Evolutionary conservation across 495 filamentous ascomycete genomes (phyloP), one percentile per base, ranked within the genome.

Genomic region (Articulospora tetracladia): DNA sequence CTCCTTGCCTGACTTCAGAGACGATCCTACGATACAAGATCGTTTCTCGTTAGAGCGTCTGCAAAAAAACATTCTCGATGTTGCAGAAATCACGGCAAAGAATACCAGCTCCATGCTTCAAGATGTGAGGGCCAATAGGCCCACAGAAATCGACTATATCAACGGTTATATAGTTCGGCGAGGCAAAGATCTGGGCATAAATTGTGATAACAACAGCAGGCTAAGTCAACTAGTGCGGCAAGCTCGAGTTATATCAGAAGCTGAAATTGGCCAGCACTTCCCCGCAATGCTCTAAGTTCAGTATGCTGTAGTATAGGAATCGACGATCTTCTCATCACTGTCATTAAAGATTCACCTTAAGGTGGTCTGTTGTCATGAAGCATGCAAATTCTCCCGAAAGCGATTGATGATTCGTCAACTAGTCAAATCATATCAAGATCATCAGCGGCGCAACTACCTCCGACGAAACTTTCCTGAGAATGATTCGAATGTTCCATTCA

Each of bases 61-160:
- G 32, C 81, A 84, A 57, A 76, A 75, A 20, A 68, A 82, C 53
- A 80, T 84, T 1, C 74, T 84, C 22, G 63, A 74, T 23, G 77
- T 90, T 7, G 85, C 82, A 7, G 70, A 76, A n/a, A 79, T 77
- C 61, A 93, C 88, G 1, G 75, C 72, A 1, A 72, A 78, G 34
- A 93, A 96, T 68, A 79, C 78, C 36, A 92, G 87, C 66, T 86
- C 84, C 2, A 96, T 96, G 92, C 69, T 90, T 23, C 88, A 92
- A 67, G 92, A 96, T 71, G 78, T 93, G 20, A 69, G 74, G 30
- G 71, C 71, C 1, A 78, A 85, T 2, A 81, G 78, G 67, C 64
- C 71, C 53, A 95, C 91, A 1, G 92, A 96, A 70, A 84, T 96
- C 56, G 83, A 87, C 20, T 93, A 88, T 65, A 82, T 96, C 63